phyloP scores from a whole-genome alignment of 2,329 filamentous ascomycete genomes.

The Arthroderma sp. region DNA sequence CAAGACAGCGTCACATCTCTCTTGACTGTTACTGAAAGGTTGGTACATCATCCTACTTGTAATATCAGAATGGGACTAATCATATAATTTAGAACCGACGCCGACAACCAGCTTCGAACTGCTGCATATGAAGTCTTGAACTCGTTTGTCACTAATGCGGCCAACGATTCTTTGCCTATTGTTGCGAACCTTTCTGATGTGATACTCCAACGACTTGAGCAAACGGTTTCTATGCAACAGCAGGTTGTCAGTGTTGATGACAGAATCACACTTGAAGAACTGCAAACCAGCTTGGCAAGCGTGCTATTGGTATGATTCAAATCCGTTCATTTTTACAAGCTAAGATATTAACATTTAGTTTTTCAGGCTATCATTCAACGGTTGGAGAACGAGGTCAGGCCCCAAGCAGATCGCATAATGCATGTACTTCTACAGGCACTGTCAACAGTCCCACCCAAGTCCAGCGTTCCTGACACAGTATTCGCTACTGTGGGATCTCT shows the following conservation, averaged over 20 bases:
- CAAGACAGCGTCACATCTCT: slow-evolving; percentile 79
- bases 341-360: slow-evolving; percentile 8
- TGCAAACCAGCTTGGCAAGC: slow-evolving; percentile 89
- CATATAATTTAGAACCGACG: slow-evolving; percentile 41
- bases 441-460: slow-evolving; percentile 64
- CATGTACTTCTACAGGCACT: slow-evolving; percentile 71
- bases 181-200: slow-evolving; percentile 76
- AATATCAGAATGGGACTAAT: slow-evolving; percentile 10
- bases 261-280: slow-evolving; percentile 88
- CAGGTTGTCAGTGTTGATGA: slow-evolving; percentile 97
- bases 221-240: slow-evolving; percentile 74
- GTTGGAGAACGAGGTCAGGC: slow-evolving; percentile 78
- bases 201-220: slow-evolving; percentile 79
- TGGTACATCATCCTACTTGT: slow-evolving; percentile 10
- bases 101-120: slow-evolving; percentile 79
- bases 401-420: slow-evolving; percentile 91
- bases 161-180: slow-evolving; percentile 67
- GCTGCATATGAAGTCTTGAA: slow-evolving; percentile 96
- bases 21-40: slow-evolving; percentile 69
- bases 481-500: slow-evolving; percentile 89
- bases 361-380: slow-evolving; percentile 65
- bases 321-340: background rate
- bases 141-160: slow-evolving; percentile 82
- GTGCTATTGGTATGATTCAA: slow-evolving; percentile 52
- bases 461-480: slow-evolving; percentile 83